Evolutionary conservation across 1,284 basidiomycete species (phyloP).

Genomic region (Cystobasidium pallidum): DNA sequence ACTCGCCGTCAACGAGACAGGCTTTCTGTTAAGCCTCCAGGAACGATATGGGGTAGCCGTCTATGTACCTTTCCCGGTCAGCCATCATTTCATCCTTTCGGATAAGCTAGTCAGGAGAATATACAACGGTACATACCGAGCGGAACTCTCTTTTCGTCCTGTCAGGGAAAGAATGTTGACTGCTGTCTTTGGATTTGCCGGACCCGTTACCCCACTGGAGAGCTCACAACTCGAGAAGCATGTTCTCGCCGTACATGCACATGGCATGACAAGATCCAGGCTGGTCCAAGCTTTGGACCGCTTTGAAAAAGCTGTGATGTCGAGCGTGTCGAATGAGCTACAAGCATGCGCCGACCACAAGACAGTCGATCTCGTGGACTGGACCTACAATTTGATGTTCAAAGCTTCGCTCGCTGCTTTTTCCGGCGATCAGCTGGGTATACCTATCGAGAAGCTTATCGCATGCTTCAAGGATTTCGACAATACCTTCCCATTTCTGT

Average conservation of each 20-base stretch:
- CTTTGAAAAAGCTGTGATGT: conserved; percentile 35
- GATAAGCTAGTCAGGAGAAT: conserved; percentile 37
- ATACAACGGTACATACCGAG: conserved; percentile 42
- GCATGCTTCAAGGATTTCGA: conserved; percentile 54
- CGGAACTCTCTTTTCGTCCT: conserved; percentile 47
- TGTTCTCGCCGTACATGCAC: conserved; percentile 46
- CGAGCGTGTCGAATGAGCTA: conserved; percentile 23
- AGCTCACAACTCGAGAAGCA: conserved; percentile 22
- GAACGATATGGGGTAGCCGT: conserved; percentile 39
- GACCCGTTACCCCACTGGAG: conserved; percentile 13
- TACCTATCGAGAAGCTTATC: conserved; percentile 24
- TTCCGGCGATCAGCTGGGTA: conserved; percentile 40
- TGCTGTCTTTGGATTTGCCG: conserved; percentile 38
- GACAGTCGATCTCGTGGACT: conserved; percentile 40
- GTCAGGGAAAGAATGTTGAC: conserved; percentile 47
- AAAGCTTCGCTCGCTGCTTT: conserved; percentile 40
- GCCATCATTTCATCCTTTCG: conserved; percentile 45
- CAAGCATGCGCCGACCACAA: conserved; percentile 14
- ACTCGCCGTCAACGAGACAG: conserved; percentile 48
- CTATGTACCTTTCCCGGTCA: conserved; percentile 49
- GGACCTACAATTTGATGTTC: conserved; percentile 44
- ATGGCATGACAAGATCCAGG: conserved; percentile 39
- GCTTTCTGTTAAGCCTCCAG: conserved; percentile 40
- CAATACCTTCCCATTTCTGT: conserved; percentile 54
- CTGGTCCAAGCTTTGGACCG: conserved; percentile 40